Conservation (phyloP, 371 early-diverging fungal species). For the Mortierella sp. region DNA sequence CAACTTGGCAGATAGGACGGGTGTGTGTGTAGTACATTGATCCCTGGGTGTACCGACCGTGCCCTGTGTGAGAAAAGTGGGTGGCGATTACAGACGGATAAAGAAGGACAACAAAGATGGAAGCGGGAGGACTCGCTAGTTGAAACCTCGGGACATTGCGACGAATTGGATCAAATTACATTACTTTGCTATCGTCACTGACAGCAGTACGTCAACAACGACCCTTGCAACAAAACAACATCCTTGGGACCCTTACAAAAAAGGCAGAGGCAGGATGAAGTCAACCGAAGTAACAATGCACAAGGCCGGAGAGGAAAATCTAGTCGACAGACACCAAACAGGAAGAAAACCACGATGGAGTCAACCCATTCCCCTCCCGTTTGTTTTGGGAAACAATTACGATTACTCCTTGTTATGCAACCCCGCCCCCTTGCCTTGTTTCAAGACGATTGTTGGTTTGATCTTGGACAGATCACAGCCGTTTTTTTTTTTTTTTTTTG, state of each 20-base stretch:
- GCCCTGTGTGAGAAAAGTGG: constrained; percentile 2
- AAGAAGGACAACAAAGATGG: neutral
- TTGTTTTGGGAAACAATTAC: neutral
- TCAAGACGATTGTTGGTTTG: neutral
- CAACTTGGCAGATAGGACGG: neutral
- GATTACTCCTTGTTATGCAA: neutral
- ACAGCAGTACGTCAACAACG: neutral
- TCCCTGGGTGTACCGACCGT: neutral
- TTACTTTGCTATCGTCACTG: neutral
- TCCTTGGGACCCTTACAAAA: neutral
- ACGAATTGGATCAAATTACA: neutral
- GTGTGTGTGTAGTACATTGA: neutral
- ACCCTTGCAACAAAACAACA: neutral
- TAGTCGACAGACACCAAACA: neutral
- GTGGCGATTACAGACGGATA: neutral
- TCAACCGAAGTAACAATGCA: neutral
- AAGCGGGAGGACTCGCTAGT: neutral
- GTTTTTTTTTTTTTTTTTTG: no score
- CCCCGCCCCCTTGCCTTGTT: neutral
- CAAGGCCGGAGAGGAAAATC: neutral
- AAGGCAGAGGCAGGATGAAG: neutral
- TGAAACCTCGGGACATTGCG: neutral
- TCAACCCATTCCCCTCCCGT: neutral
- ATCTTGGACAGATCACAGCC: neutral
- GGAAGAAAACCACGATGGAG: neutral